Conservation (phyloP, 2,329 filamentous ascomycete genomes). For the Penicillium sp. region DNA sequence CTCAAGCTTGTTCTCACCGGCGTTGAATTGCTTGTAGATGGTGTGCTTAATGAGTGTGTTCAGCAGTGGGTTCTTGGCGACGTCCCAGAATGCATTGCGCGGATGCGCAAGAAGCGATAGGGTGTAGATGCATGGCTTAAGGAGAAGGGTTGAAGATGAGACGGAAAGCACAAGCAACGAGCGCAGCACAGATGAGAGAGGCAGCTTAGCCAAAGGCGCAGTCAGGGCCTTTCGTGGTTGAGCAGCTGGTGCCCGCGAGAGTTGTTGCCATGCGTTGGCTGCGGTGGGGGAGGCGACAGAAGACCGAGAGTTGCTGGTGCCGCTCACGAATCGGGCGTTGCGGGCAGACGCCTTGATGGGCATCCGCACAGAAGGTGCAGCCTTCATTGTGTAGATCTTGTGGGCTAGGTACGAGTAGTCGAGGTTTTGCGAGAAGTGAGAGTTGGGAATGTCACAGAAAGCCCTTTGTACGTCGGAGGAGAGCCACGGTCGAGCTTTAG, state of each 20-base stretch:
- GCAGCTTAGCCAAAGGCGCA: conserved; percentile 38
- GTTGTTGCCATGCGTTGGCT: conserved; percentile 23
- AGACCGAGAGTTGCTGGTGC: conserved; percentile 35
- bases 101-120: conserved; percentile 60
- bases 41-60: conserved; percentile 48
- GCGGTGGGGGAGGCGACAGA: conserved; percentile 33
- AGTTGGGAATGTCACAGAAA: background rate
- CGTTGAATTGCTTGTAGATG: conserved; percentile 60
- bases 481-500: conserved; percentile 10
- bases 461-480: background rate
- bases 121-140: conserved; percentile 69
- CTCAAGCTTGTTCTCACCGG: conserved; percentile 52
- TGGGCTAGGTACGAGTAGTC: background rate
- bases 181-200: conserved; percentile 39
- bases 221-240: conserved; percentile 25
- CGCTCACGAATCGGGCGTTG: conserved; percentile 31
- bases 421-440: background rate
- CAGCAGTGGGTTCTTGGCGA: conserved; percentile 51
- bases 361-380: conserved; percentile 30
- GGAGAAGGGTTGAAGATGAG: conserved; percentile 54
- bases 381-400: conserved; percentile 26
- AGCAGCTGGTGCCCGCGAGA: conserved; percentile 20
- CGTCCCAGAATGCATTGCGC: conserved; percentile 47
- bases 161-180: conserved; percentile 40
- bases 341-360: conserved; percentile 16